phyloP scores from a whole-genome alignment of 495 filamentous ascomycete species.

The Baudoinia panamericana region DNA sequence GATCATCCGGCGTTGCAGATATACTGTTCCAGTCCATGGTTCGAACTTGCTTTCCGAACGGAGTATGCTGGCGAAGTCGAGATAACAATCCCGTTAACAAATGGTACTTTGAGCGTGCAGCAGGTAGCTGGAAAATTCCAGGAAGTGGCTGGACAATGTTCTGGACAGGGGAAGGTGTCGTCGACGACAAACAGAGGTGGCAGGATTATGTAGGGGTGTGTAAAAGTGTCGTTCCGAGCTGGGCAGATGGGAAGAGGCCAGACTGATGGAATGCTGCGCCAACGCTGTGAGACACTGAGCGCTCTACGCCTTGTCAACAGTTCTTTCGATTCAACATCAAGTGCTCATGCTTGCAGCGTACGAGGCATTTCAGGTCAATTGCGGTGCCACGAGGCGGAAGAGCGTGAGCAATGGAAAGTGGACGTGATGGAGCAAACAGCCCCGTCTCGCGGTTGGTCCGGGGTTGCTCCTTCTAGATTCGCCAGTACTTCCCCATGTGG shows the following conservation, averaged over 20 bases:
- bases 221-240: conserved; percentile 63
- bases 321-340: not conserved
- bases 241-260: conserved; percentile 54
- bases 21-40: conserved; percentile 95
- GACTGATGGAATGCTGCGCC: conserved; percentile 16
- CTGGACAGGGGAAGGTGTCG: conserved; percentile 67
- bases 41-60: conserved; percentile 60
- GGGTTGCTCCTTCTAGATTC: not conserved
- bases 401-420: too few species aligned
- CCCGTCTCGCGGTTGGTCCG: not conserved
- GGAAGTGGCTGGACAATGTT: conserved; percentile 90
- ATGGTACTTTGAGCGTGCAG: conserved; percentile 71
- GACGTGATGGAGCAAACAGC: not conserved
- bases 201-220: conserved; percentile 75
- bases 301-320: not conserved
- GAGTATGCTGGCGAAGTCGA: conserved; percentile 32
- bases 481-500: not conserved
- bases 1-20: conserved; percentile 73
- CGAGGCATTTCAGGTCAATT: not conserved
- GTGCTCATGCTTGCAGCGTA: not conserved
- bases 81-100: conserved; percentile 36
- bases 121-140: conserved; percentile 66
- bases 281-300: not conserved
- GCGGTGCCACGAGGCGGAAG: not conserved
- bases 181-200: conserved; percentile 40